Percentiles rank a stretch among this genome's conserved stretches.
Evolutionary conservation across 2,329 filamentous ascomycete genomes (phyloP).

Genomic region (Sporothrix brunneoviolacea): DNA sequence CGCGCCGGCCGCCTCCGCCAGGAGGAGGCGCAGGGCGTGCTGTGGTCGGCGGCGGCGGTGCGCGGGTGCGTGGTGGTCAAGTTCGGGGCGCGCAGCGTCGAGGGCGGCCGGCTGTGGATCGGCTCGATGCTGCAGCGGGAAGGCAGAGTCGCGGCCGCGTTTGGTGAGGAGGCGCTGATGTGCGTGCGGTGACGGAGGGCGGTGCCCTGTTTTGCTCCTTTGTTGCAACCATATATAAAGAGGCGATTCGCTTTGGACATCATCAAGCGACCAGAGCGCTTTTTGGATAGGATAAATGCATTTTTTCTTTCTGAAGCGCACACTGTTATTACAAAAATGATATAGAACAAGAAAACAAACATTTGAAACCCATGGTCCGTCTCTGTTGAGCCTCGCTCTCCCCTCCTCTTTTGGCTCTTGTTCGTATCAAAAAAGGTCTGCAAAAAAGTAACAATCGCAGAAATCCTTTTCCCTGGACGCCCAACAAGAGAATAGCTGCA

Average conservation of each 20-base stretch:
- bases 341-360: too few relatives aligned
- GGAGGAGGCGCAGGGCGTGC: conserved; percentile 54
- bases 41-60: conserved; percentile 78
- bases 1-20: conserved; percentile 46
- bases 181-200: conserved; percentile 51
- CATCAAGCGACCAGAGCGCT: neutral
- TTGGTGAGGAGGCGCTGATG: conserved; percentile 75
- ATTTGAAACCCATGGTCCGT: too few relatives aligned
- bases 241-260: neutral
- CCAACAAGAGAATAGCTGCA: too few relatives aligned
- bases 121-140: conserved; percentile 67
- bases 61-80: conserved; percentile 85
- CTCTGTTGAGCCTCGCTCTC: too few relatives aligned
- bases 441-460: neutral
- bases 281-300: neutral
- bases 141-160: conserved; percentile 61
- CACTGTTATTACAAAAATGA: too few relatives aligned
- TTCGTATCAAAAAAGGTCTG: too few relatives aligned
- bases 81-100: conserved; percentile 75
- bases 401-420: too few relatives aligned
- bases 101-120: conserved; percentile 76
- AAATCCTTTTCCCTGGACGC: too few relatives aligned
- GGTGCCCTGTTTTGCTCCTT: neutral
- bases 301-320: too few relatives aligned
- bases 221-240: neutral